Conservation (phyloP, 2,329 filamentous ascomycete genomes). For the Exophiala bonariae region DNA sequence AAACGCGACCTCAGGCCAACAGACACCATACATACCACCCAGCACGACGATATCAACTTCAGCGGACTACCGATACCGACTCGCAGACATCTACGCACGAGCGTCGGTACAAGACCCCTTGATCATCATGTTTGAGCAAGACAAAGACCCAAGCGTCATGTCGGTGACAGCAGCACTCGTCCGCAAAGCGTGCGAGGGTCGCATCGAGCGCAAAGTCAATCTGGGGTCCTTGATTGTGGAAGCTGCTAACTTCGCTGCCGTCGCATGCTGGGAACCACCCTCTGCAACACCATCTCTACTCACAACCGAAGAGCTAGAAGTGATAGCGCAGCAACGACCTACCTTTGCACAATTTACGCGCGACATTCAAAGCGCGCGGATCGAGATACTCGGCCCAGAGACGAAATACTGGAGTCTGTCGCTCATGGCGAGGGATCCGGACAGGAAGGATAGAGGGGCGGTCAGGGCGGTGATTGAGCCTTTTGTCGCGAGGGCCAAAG, state of each 20-base stretch:
- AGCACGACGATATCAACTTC: constrained; percentile 14
- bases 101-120: constrained; percentile 14
- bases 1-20: neutral
- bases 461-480: constrained; percentile 26
- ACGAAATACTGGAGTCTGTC: constrained; percentile 16
- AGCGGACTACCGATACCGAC: constrained; percentile 15
- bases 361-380: constrained; percentile 5
- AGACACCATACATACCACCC: constrained; percentile 1
- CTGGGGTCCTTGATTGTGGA: constrained; percentile 16
- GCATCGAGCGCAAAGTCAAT: constrained; percentile 16
- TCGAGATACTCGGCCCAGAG: constrained; percentile 3
- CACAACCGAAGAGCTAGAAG: constrained; percentile 6
- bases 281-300: constrained; percentile 1
- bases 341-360: constrained; percentile 15
- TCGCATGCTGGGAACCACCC: constrained; percentile 24
- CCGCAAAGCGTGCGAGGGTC: constrained; percentile 6
- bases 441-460: constrained; percentile 19
- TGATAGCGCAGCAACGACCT: constrained; percentile 9
- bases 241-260: constrained; percentile 19
- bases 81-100: constrained; percentile 18
- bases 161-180: constrained; percentile 8
- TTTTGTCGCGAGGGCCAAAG: constrained; percentile 16
- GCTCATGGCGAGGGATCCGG: constrained; percentile 23
- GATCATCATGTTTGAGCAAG: constrained; percentile 20
- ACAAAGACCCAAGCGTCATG: constrained; percentile 9